Base-by-base conservation (phyloP, 495 filamentous ascomycete genomes). In the Bryoglossum gracile region DNA sequence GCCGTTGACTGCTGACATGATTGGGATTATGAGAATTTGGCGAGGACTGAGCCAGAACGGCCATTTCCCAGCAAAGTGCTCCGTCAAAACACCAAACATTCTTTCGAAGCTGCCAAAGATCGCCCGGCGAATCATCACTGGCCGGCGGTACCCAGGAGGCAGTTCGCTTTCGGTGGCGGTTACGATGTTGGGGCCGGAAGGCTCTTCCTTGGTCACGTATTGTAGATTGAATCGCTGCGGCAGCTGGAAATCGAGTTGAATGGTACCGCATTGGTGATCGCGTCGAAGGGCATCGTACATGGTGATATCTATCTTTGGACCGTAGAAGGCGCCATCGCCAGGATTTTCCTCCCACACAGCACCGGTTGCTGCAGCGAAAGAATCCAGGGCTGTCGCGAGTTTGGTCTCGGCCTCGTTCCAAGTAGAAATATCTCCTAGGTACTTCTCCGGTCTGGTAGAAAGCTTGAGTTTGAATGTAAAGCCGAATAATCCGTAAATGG, bases 41-140 rank as follows among this genome's bases (percentile, higher is more conserved):
- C 91, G 82, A 21, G 92, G 92, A 54, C 82, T 90, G 49, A 98
- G 68, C 92, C 92, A 98, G 76, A 96, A 95, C 0, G 92, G 92
- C 91, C 91, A 97, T 68, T 95, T 95, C 54, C 92, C 92, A 33
- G 73, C 92, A 61, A 95, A 98, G 64, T 97, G 92, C 70, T 98
- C 92, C 19, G 75, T 89, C 47, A 96, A 69, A 54, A 98, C 94
- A 46, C 84, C 92, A 50, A 94, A 83, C 70, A 98, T 95, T 36
- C 92, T 84, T 71, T 98, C 92, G 58, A 96, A 87, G 54, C 81
- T 87, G 45, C 92, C 92, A 43, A 87, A 83, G 62, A 98, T 92
- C 39, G 92, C 92, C 51, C 92, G 86, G 67, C 97, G 92, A 51
- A 98, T 92, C 75, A 97, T 94, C 56, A 98, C 92, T 2, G 92